Base-by-base conservation (phyloP, 176 grass and related monocot species). In the Zoysia japonica region DNA sequence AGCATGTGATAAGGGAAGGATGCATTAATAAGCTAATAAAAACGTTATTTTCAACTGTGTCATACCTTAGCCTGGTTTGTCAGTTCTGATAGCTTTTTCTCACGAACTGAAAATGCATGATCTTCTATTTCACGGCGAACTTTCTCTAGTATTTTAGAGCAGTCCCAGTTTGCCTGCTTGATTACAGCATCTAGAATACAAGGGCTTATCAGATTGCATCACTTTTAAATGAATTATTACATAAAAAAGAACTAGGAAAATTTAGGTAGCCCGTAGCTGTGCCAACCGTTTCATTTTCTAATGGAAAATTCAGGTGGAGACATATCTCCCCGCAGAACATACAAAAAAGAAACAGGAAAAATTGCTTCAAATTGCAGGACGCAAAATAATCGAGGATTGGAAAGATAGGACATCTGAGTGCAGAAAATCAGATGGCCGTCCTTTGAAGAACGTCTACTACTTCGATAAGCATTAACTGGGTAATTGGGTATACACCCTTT, bases 91-190 rank as follows among this genome's bases (percentile, higher is more conserved):
- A 94, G 73, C 80, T 87, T 89, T 28, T 53, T 71, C 80, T 78
- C 76, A 78, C 89, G 72, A 80, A 90, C 45, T 78, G 89, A 91
- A 84, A 53, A 47, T 70, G 80, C 89, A 84, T 97, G 80, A 2
- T 88, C 84, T 81, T 97, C 89, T 70, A 97, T 92, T 72, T 97
- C 91, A 15, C 80, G 85, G 8, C 75, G 61, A 69, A 97, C 87
- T 79, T 97, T 97, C 48, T 94, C 89, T 71, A 84, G 76, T 39
- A 90, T 81, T 92, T 84, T 97, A 63, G 79, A 88, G 75, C 81
- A 87, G 76, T 92, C 91, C 94, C 94, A 97, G 48, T 92, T 71
- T 0, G 87, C 87, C 47, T 92, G 87, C 74, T 92, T 82, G 53
- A 97, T 79, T 50, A 87, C 57, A 82, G 81, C 76, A 74, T 97